Percentiles rank a stretch among this genome's conserved stretches.
Conservation (phyloP, 2,329 filamentous ascomycete genomes). For the Penicillium frequentans region DNA sequence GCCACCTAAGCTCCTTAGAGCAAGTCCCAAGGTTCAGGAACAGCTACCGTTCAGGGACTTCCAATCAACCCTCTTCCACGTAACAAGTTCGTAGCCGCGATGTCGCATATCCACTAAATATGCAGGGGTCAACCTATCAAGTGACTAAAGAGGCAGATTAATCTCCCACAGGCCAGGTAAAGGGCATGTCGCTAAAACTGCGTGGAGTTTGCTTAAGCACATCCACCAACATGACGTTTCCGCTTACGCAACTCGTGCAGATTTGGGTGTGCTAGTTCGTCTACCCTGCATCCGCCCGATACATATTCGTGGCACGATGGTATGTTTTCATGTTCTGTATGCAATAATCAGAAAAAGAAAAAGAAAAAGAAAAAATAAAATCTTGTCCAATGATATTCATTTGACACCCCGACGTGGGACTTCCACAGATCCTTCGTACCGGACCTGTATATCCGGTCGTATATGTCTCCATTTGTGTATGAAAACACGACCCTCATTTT, state of each 20-base stretch:
- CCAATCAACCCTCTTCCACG: conserved; percentile 2
- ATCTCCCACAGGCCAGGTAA: background rate
- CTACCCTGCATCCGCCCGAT: background rate
- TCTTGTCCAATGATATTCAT: background rate
- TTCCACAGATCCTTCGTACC: background rate
- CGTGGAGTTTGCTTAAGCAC: conserved; percentile 3
- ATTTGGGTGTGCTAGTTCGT: background rate
- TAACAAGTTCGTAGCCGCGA: background rate
- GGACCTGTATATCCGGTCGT: background rate
- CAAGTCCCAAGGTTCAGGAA: background rate
- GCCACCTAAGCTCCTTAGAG: background rate
- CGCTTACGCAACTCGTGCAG: conserved; percentile 20
- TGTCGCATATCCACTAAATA: conserved; percentile 6
- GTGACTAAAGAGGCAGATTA: background rate
- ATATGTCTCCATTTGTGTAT: background rate
- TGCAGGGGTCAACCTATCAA: conserved; percentile 19
- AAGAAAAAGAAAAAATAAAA: background rate
- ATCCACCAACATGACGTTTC: conserved; percentile 18
- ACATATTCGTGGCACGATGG: background rate
- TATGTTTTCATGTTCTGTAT: background rate
- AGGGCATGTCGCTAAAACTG: background rate
- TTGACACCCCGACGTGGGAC: background rate
- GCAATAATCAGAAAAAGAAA: background rate
- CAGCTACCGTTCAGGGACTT: background rate
- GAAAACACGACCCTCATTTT: background rate